These are phyloP conservation scores for Zygosaccharomyces bailii DNA, from an alignment of 805 yeast genomes.

Conservation along the genomic window DNA sequence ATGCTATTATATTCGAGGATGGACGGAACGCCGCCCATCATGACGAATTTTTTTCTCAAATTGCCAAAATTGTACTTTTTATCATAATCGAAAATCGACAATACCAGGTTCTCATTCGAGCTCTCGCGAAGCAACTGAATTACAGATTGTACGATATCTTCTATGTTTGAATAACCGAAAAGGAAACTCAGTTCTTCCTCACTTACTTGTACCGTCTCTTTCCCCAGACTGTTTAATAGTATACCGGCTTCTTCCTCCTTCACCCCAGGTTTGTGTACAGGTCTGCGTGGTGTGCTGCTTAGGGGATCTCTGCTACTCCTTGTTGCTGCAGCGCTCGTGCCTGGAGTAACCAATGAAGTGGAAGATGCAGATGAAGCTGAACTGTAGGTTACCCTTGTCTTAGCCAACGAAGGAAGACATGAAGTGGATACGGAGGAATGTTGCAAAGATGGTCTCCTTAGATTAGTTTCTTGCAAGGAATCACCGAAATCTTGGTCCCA, in stretches of 20 bases:
- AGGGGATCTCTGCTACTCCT: neutral
- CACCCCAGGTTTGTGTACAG: neutral
- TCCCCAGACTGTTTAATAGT: neutral
- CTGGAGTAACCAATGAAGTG: neutral
- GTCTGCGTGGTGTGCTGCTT: neutral
- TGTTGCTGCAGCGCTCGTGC: neutral
- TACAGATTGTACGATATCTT: constrained; percentile 17
- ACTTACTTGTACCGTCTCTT: neutral
- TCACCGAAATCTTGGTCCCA: constrained; percentile 34
- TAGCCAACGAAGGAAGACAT: constrained; percentile 5
- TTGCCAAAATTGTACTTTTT: constrained; percentile 19
- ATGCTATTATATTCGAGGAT: constrained; percentile 14
- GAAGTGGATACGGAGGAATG: constrained; percentile 2
- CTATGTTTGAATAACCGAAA: constrained; percentile 14
- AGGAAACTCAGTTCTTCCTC: constrained; percentile 9
- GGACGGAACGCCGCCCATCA: constrained; percentile 28
- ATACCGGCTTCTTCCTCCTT: neutral
- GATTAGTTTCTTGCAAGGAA: constrained; percentile 1
- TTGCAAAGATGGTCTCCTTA: constrained; percentile 1
- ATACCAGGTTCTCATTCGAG: constrained; percentile 7
- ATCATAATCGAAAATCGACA: constrained; percentile 25
- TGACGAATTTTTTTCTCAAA: constrained; percentile 21
- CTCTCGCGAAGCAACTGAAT: constrained; percentile 6
- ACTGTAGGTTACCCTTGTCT: constrained; percentile 4
- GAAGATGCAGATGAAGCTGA: constrained; percentile 5